Percentiles rank a stretch among this genome's conserved stretches.
Evolutionary conservation across 805 yeast genomes (phyloP).

Genomic region (Tetrapisispora phaffii): DNA sequence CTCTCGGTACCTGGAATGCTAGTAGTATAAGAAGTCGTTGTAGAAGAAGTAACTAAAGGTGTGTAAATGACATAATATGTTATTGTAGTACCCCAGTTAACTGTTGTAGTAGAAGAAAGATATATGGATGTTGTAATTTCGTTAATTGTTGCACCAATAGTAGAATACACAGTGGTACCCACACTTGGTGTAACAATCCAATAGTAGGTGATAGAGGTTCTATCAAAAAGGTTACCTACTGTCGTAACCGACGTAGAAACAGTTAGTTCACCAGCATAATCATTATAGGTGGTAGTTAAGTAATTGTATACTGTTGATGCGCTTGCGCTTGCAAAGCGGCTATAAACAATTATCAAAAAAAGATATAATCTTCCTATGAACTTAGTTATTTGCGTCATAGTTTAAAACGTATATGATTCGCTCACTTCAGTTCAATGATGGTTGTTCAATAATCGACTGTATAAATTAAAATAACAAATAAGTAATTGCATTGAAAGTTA

Average conservation of each 20-base stretch:
- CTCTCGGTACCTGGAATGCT: background rate
- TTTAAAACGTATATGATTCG: background rate
- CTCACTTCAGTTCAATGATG: too few species aligned
- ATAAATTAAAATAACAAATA: too few species aligned
- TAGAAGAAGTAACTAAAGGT: background rate
- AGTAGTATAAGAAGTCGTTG: background rate
- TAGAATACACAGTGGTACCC: background rate
- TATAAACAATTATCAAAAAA: background rate
- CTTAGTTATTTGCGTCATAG: background rate
- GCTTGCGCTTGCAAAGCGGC: background rate
- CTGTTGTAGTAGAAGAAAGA: background rate
- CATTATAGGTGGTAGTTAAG: background rate
- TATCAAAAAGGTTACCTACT: background rate
- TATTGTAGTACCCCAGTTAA: constrained; percentile 2
- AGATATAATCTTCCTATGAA: background rate
- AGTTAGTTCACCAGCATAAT: background rate
- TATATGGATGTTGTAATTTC: background rate
- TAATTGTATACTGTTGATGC: background rate
- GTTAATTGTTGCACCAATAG: background rate
- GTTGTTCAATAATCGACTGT: too few species aligned
- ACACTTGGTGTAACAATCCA: constrained; percentile 2
- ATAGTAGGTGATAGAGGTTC: background rate
- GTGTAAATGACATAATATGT: background rate
- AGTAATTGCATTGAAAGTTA: too few species aligned
- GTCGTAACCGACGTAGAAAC: background rate